Percentiles rank a stretch among this genome's conserved stretches.
These are phyloP conservation scores for Moesziomyces sp. DNA, from an alignment of 1,284 basidiomycete species.

Conservation along the genomic window DNA sequence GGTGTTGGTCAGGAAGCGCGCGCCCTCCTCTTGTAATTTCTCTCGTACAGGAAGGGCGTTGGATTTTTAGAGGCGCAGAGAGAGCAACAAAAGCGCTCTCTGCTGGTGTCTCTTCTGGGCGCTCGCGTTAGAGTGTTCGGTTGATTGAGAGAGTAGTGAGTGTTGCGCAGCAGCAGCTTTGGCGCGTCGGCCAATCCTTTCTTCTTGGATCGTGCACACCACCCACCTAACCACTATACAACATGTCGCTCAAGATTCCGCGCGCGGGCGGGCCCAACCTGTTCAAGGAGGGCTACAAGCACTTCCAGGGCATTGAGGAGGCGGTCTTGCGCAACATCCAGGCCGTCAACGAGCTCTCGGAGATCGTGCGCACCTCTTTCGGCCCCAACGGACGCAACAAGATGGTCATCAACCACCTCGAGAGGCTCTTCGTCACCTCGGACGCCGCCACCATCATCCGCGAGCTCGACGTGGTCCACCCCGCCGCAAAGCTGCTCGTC, in stretches of 20 bases:
- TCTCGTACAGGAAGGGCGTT: too few species aligned
- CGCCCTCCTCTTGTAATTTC: too few species aligned
- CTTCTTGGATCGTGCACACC: conserved; percentile 8
- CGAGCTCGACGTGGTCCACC: conserved; percentile 98
- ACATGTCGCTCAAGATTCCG: conserved; percentile 93
- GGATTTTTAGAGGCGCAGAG: too few species aligned
- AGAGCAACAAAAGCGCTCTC: too few species aligned
- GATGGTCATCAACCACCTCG: conserved; percentile 76
- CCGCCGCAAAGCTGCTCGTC: conserved; percentile 94
- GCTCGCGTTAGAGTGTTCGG: too few species aligned
- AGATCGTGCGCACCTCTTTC: conserved; percentile 94
- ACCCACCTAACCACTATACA: conserved; percentile 13
- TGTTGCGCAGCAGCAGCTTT: too few species aligned
- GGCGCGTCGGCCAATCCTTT: neutral
- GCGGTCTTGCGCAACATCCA: conserved; percentile 88
- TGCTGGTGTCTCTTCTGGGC: too few species aligned
- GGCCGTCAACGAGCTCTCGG: conserved; percentile 90
- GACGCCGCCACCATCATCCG: conserved; percentile 99
- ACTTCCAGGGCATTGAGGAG: conserved; percentile 89
- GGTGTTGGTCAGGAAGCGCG: neutral
- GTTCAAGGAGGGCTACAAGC: conserved; percentile 80
- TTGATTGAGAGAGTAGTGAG: too few species aligned
- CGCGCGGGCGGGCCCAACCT: conserved; percentile 88
- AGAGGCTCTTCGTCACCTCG: conserved; percentile 93
- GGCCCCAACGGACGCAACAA: conserved; percentile 82